Conservation (phyloP, 1,284 basidiomycete genomes). For the Schizophyllum commune region DNA sequence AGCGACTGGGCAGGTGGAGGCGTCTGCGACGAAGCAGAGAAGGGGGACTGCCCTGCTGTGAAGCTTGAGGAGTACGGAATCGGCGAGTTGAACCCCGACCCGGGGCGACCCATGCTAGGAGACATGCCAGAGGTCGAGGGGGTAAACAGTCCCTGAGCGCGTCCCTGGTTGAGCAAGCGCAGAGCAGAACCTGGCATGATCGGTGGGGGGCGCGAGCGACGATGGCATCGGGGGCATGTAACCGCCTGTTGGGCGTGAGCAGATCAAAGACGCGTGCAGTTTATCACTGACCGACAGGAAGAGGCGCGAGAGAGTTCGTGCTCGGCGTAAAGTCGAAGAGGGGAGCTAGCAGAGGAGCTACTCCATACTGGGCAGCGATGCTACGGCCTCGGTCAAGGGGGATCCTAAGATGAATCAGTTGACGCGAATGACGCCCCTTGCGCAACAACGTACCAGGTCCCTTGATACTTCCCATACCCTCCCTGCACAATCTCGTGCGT, state of each 20-base stretch:
- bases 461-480: constrained; percentile 99
- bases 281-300: constrained; percentile 35
- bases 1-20: constrained; percentile 44
- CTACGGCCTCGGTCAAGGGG: constrained; percentile 87
- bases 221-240: constrained; percentile 40
- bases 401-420: constrained; percentile 51
- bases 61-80: not conserved
- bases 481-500: constrained; percentile 99
- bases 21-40: constrained; percentile 45
- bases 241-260: constrained; percentile 19
- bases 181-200: constrained; percentile 78
- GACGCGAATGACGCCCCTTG: constrained; percentile 4
- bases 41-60: constrained; percentile 35
- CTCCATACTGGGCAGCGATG: constrained; percentile 86
- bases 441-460: constrained; percentile 72
- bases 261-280: constrained; percentile 10
- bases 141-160: constrained; percentile 78
- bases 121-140: constrained; percentile 56
- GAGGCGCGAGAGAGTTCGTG: constrained; percentile 52
- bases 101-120: not conserved
- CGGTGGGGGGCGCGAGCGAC: constrained; percentile 59
- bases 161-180: constrained; percentile 73
- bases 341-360: constrained; percentile 76
- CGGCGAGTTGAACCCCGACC: constrained; percentile 26
- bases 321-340: constrained; percentile 88